Conservation (phyloP, 768 basidiomycete genomes). For the Leccinum rimulosum region DNA sequence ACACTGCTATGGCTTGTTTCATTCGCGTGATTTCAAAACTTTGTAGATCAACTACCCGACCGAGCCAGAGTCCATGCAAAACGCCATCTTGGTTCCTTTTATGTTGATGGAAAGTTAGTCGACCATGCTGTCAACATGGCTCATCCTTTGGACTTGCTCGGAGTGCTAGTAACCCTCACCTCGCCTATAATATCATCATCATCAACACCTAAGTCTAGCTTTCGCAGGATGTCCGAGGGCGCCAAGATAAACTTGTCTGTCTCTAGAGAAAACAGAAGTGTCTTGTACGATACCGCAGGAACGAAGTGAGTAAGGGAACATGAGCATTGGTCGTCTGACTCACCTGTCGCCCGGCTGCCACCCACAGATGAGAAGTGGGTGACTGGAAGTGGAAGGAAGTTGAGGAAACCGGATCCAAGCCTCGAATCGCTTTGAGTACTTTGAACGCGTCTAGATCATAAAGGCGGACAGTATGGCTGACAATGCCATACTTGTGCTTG, state of each 20-base stretch:
- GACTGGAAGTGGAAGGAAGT: slow-evolving; percentile 46
- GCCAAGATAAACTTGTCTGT: slow-evolving; percentile 52
- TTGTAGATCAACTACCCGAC: slow-evolving; percentile 65
- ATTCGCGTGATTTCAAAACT: slow-evolving; percentile 49
- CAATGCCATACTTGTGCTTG: slow-evolving; percentile 75
- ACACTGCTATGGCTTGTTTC: slow-evolving; percentile 66
- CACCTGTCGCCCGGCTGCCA: slow-evolving; percentile 64
- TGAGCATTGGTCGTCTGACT: background rate
- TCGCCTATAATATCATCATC: slow-evolving; percentile 67
- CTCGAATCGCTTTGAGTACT: slow-evolving; percentile 61
- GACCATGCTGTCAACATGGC: slow-evolving; percentile 30
- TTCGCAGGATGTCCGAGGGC: slow-evolving; percentile 44
- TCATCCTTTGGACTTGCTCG: background rate
- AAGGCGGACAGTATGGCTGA: slow-evolving; percentile 80
- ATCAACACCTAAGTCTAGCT: slow-evolving; percentile 46
- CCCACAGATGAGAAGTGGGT: slow-evolving; percentile 53
- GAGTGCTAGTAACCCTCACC: slow-evolving; percentile 37
- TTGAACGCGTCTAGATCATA: slow-evolving; percentile 60
- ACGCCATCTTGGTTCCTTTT: slow-evolving; percentile 55
- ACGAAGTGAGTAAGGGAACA: background rate
- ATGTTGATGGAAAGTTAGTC: slow-evolving; percentile 63
- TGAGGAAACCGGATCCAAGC: slow-evolving; percentile 62
- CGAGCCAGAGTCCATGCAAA: slow-evolving; percentile 64
- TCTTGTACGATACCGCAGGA: slow-evolving; percentile 11
- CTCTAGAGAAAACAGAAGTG: slow-evolving; percentile 44